Base-by-base conservation (phyloP, 169 alveolate species). In the Cryptosporidium sp. region DNA sequence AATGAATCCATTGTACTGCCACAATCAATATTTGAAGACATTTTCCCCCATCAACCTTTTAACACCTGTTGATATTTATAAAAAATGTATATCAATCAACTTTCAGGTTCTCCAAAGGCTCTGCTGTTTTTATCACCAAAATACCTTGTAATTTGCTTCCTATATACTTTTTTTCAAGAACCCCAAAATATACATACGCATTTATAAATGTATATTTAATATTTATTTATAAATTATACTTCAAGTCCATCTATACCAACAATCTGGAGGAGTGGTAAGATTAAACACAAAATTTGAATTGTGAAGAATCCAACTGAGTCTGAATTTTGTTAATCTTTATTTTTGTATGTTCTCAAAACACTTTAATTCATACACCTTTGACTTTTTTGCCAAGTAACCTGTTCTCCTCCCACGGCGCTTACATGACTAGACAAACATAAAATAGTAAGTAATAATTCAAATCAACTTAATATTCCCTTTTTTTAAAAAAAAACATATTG, bases 351-450 rank as follows among this genome's bases (percentile, higher is more conserved):
- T 55, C 67, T 55, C 67, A 55, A 55, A 55, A 55, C 0, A 26
- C 39, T 26, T 55, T 55, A 55, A 23, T 55, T 21, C 67, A 16
- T 55, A 55, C 16, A 55, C 67, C 71, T 35, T 65, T 65, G 71
- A 65, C 71, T 65, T 65, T 65, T 65, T n/a, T 35, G 71, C 71
- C 71, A 31, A 33, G 71, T n/a, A 65, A 65, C 31, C 23, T 65
- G 33, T 29, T 65, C 71, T 65, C 71, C 71, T 59, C 71, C 71
- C 71, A 65, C 71, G 71, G 71, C 71, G 71, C 71, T 62, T 31
- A 65, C 71, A 65, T 65, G 71, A 65, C 71, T 65, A 65, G 71
- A 65, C 71, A 65, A 65, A 12, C 50, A n/a, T 65, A 12, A 26
- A 55, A 55, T n/a, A 55, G 67, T 37, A 65, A 65, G 71, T 65